Conservation (phyloP, 1,284 basidiomycete genomes). For the Heterobasidion occidentale region DNA sequence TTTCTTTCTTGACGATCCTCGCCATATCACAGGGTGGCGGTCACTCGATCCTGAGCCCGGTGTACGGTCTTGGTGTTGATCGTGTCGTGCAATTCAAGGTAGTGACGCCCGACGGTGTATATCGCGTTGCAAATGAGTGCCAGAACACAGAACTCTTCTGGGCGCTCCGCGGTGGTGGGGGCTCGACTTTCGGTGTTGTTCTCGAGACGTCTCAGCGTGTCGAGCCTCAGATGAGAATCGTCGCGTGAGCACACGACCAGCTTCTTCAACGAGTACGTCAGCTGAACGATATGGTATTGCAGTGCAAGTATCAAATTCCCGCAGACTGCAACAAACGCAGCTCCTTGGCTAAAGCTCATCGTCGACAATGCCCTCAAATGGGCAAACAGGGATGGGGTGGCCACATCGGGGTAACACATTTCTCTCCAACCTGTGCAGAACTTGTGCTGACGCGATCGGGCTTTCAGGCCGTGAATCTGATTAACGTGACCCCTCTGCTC, state of each 20-base stretch:
- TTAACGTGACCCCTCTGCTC: conserved; percentile 23
- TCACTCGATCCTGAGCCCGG: conserved; percentile 31
- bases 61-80: conserved; percentile 30
- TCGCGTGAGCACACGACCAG: conserved; percentile 14
- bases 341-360: conserved; percentile 20
- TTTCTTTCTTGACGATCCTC: neutral
- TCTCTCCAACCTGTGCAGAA: neutral
- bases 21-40: conserved; percentile 33
- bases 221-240: conserved; percentile 18
- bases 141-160: conserved; percentile 29
- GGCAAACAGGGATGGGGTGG: conserved; percentile 47
- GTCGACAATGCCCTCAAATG: conserved; percentile 30
- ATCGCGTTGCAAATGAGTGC: conserved; percentile 24
- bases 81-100: conserved; percentile 19
- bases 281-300: neutral
- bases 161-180: conserved; percentile 19
- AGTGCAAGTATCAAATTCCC: conserved; percentile 16
- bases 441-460: neutral
- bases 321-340: conserved; percentile 10
- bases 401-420: conserved; percentile 25
- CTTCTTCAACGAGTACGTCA: neutral
- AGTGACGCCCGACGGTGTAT: conserved; percentile 23
- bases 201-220: conserved; percentile 20
- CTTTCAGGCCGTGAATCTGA: conserved; percentile 9
- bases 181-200: conserved; percentile 24